Percentiles rank a stretch among this genome's conserved stretches.
phyloP scores from a whole-genome alignment of 1,284 basidiomycete genomes.

The Sphaerobolus stellatus region DNA sequence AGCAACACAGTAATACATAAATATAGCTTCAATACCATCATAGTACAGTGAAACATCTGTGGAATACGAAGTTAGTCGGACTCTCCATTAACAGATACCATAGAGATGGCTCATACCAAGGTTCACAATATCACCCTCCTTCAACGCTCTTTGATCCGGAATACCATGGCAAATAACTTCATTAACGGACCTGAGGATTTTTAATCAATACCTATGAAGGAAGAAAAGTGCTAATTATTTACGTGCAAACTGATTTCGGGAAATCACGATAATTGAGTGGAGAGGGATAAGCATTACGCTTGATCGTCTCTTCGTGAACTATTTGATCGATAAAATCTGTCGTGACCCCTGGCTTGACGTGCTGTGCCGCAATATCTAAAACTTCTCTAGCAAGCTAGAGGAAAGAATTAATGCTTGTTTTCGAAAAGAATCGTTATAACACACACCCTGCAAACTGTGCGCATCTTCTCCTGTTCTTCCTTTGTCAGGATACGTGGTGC shows the following conservation, averaged over 20 bases:
- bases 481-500: conserved; percentile 61
- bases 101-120: conserved; percentile 54
- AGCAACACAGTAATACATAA: conserved; percentile 4
- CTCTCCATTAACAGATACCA: conserved; percentile 1
- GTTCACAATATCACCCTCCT: conserved; percentile 93
- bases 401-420: conserved; percentile 5
- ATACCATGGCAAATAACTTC: conserved; percentile 98
- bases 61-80: conserved; percentile 2
- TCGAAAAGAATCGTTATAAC: conserved; percentile 4
- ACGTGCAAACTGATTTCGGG: conserved; percentile 97
- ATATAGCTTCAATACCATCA: conserved; percentile 48
- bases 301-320: conserved; percentile 92
- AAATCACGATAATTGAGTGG: conserved; percentile 92
- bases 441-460: conserved; percentile 70
- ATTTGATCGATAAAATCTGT: conserved; percentile 95
- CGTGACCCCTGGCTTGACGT: conserved; percentile 86
- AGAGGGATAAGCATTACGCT: conserved; percentile 91
- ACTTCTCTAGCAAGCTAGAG: conserved; percentile 85
- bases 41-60: conserved; percentile 67
- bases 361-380: conserved; percentile 84
- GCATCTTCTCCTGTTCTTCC: conserved; percentile 80
- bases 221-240: conserved; percentile 36
- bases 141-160: conserved; percentile 82
- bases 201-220: neutral
- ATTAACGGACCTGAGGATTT: conserved; percentile 72